Percentiles rank a stretch among this genome's conserved stretches.
phyloP scores from a whole-genome alignment of 1,284 basidiomycete species.

The Cutaneotrichosporon sp. region DNA sequence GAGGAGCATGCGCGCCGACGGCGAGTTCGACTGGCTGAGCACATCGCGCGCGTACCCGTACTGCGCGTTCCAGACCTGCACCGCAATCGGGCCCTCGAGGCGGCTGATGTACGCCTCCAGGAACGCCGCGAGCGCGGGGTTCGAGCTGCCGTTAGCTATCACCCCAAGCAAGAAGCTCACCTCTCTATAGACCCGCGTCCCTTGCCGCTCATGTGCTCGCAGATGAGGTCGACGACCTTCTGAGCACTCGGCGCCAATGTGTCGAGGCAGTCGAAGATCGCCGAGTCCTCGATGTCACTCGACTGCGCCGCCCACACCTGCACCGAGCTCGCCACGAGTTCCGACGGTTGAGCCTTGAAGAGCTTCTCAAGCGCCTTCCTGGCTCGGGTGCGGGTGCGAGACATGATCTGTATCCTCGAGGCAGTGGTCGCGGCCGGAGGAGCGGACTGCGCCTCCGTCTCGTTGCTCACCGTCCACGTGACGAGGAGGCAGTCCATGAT shows the following conservation, averaged over 20 bases:
- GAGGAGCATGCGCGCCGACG: conserved; percentile 63
- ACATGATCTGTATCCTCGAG: conserved; percentile 47
- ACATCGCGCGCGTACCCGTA: conserved; percentile 80
- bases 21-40: conserved; percentile 61
- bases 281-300: conserved; percentile 47
- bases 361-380: conserved; percentile 80
- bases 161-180: too few species aligned
- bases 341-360: conserved; percentile 76
- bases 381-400: conserved; percentile 60
- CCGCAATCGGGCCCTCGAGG: conserved; percentile 82
- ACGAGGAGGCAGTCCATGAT: conserved; percentile 41
- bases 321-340: conserved; percentile 67
- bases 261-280: conserved; percentile 80
- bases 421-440: background rate
- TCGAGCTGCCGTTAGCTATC: conserved; percentile 60
- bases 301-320: conserved; percentile 40
- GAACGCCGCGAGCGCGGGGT: conserved; percentile 58
- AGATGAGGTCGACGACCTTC: conserved; percentile 84
- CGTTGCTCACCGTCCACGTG: conserved; percentile 38
- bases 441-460: background rate
- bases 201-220: conserved; percentile 61
- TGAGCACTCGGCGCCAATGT: conserved; percentile 81
- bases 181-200: conserved; percentile 61
- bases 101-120: conserved; percentile 80
- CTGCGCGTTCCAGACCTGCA: conserved; percentile 87